These are phyloP conservation scores for Bassia scoparia DNA, from an alignment of 148 eudicot genomes.

Conservation along the genomic window DNA sequence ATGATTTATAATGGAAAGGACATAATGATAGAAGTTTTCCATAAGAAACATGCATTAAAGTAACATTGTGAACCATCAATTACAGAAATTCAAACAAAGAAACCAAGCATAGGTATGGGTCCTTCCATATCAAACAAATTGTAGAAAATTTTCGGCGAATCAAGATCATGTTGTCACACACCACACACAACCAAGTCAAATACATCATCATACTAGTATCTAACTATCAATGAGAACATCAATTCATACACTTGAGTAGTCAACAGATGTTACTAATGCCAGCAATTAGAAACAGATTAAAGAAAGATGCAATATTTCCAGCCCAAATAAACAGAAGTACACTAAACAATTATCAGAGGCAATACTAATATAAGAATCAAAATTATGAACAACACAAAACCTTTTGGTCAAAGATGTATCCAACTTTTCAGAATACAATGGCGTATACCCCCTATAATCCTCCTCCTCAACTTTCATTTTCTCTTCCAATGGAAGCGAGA, in stretches of 20 bases:
- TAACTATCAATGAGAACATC: too few species aligned
- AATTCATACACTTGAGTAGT: too few species aligned
- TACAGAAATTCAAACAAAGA: not conserved
- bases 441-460: conserved; percentile 58
- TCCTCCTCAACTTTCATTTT: conserved; percentile 56
- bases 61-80: too few species aligned
- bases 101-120: not conserved
- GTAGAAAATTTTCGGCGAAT: not conserved
- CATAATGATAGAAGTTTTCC: not conserved
- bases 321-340: too few species aligned
- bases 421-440: conserved; percentile 63
- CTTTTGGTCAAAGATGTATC: conserved; percentile 45
- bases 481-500: conserved; percentile 58
- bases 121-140: not conserved
- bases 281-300: not conserved
- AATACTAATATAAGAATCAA: not conserved
- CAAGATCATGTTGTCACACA: not conserved
- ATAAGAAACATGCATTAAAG: not conserved
- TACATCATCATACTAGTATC: too few species aligned
- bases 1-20: not conserved
- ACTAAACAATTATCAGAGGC: not conserved
- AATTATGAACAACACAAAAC: conserved; percentile 25
- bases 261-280: too few species aligned
- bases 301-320: not conserved
- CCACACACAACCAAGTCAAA: not conserved